Conservation (phyloP, 164 flowering plant genomes). For the Malania oleifera region DNA sequence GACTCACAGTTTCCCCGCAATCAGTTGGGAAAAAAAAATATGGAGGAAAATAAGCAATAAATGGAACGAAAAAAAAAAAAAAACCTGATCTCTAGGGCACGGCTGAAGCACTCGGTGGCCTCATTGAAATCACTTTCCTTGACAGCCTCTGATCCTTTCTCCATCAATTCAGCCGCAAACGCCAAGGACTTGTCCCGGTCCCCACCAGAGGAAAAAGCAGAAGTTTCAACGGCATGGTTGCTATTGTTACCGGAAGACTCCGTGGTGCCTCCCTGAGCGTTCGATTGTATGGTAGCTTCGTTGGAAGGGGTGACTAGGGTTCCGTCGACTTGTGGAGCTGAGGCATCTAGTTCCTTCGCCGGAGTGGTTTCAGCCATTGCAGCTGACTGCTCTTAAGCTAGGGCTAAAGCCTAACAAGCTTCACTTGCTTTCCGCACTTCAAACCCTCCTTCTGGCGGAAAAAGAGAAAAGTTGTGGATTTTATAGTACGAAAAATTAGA, state of each 20-base stretch:
- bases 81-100: constrained; percentile 91
- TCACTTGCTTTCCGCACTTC: too few species aligned
- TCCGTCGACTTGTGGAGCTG: constrained; percentile 7
- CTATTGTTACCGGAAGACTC: constrained; percentile 38
- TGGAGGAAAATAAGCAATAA: too few species aligned
- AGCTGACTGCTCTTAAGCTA: neutral
- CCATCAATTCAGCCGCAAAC: constrained; percentile 59
- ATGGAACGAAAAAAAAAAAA: neutral
- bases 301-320: constrained; percentile 14
- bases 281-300: constrained; percentile 30
- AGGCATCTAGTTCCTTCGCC: constrained; percentile 4
- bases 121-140: constrained; percentile 49
- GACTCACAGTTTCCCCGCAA: neutral
- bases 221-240: constrained; percentile 16
- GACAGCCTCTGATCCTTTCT: constrained; percentile 50
- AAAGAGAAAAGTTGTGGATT: too few species aligned
- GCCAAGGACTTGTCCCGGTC: constrained; percentile 49
- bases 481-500: too few species aligned
- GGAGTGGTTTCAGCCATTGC: neutral
- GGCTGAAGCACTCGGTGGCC: constrained; percentile 83
- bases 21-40: too few species aligned
- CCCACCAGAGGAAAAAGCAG: constrained; percentile 21
- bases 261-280: constrained; percentile 22
- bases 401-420: neutral
- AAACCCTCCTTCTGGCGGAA: too few species aligned